These are phyloP conservation scores for Oldenlandia corymbosa DNA, from an alignment of 257 asterid genomes.

Conservation along the genomic window DNA sequence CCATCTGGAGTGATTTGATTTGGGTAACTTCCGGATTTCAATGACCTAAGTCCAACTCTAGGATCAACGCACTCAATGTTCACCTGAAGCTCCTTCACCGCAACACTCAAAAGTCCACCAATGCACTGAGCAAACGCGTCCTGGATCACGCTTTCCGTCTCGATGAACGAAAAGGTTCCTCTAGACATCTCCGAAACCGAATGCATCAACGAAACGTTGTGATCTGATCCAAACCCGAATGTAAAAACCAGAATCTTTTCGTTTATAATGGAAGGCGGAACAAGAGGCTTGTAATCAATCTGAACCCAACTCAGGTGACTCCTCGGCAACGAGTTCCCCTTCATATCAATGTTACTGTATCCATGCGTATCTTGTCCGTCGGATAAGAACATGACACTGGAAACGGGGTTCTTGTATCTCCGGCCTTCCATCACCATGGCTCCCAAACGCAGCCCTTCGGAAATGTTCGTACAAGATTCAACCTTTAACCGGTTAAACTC, in stretches of 20 bases:
- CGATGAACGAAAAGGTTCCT: conserved; percentile 95
- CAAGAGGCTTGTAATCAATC: conserved; percentile 59
- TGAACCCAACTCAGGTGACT: conserved; percentile 28
- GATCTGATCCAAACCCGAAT: conserved; percentile 88
- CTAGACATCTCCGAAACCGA: conserved; percentile 89
- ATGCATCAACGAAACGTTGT: conserved; percentile 88
- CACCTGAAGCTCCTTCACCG: conserved; percentile 66
- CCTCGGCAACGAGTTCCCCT: no score
- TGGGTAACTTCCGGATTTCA: conserved; percentile 77
- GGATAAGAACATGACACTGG: conserved; percentile 78
- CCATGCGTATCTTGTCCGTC: conserved; percentile 97
- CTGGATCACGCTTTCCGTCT: conserved; percentile 90
- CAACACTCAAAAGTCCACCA: conserved; percentile 93
- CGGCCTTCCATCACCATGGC: conserved; percentile 90
- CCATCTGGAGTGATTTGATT: conserved; percentile 43
- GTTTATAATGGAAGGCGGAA: conserved; percentile 62
- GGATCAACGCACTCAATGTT: conserved; percentile 54
- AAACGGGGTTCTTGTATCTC: conserved; percentile 66
- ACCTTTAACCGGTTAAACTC: conserved; percentile 81
- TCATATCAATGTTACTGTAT: no score
- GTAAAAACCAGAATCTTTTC: conserved; percentile 78
- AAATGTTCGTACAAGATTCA: conserved; percentile 90
- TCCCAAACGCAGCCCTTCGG: conserved; percentile 92
- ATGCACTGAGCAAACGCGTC: conserved; percentile 99
- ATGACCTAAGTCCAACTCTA: conserved; percentile 36